Evolutionary conservation across 257 asterid genomes (phyloP), one percentile per base, ranked within the genome.

Genomic region (Petunia axillaris): DNA sequence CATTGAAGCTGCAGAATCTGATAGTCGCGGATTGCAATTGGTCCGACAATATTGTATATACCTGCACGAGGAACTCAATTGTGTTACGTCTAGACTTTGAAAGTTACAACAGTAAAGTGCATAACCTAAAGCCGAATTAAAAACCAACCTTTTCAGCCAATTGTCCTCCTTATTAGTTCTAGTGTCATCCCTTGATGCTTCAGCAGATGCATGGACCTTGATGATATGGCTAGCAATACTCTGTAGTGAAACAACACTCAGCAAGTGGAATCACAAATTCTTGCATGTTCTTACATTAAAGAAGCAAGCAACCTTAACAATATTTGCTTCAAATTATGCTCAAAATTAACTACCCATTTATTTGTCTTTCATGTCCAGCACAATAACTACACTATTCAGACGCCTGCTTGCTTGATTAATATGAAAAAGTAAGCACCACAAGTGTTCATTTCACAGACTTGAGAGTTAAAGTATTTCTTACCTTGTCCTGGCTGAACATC

Each of bases 401-500:
- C 5, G 1, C 77, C 60, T 48, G 35, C 36, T 71, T 46, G 13
- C 77, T 71, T 25, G 10, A 71, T 35, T 7, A 71, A 71, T 10
- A 8, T 48, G 35, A 71, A 25, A 25, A 25, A 71, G 13, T 71
- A 16, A 9, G 38, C 8, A 48, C 62, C 25, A 50, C 41, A 71
- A 48, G 35, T 79, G 63, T 13, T 79, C 40, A 37, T 52, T 25
- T 79, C 59, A 78, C 48, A 64, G 59, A 79, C 16, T 79, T 43
- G 58, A 64, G 74, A 48, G 48, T n/a, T 14, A 8, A 70, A 64
- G 62, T 35, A 59, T 64, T 44, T 2, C 60, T 55, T 89, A 96
- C 99, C 99, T 96, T 94, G 89, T 96, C 99, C 87, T 96, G 98
- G 66, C 93, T 74, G 57, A 83, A 96, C 97, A 87, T 89, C 88